Conservation (phyloP, 208 protist species). For the Crithidia mellificae region DNA sequence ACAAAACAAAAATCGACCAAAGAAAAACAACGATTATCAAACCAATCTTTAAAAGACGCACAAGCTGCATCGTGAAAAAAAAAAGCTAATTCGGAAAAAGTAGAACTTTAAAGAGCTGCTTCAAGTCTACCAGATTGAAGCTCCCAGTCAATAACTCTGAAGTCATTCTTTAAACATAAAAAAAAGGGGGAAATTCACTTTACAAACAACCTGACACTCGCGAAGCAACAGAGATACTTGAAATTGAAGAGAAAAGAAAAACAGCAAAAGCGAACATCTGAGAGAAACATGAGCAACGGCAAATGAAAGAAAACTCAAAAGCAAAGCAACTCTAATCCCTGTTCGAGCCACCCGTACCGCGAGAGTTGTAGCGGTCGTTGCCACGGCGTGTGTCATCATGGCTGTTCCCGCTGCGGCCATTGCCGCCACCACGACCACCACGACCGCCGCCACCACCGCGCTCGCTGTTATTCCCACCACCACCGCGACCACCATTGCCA, state of each 20-base stretch:
- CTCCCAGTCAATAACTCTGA: too few species aligned
- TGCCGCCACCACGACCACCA: constrained; percentile 8
- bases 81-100: too few species aligned
- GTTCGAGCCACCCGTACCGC: constrained; percentile 11
- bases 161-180: too few species aligned
- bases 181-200: too few species aligned
- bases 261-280: not conserved
- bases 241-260: too few species aligned
- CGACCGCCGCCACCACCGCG: not conserved
- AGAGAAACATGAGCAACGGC: constrained; percentile 25
- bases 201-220: too few species aligned
- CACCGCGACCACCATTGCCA: constrained; percentile 1
- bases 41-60: too few species aligned
- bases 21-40: too few species aligned
- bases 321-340: constrained; percentile 1
- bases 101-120: too few species aligned
- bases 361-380: constrained; percentile 14
- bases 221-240: too few species aligned
- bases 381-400: constrained; percentile 19
- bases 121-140: too few species aligned
- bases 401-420: not conserved
- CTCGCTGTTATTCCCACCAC: constrained; percentile 4
- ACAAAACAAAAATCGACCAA: not conserved
- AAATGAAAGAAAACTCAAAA: not conserved
- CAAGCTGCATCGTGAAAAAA: too few species aligned